phyloP scores from a whole-genome alignment of 2,329 filamentous ascomycete species.

The Fusarium fujikuroi region DNA sequence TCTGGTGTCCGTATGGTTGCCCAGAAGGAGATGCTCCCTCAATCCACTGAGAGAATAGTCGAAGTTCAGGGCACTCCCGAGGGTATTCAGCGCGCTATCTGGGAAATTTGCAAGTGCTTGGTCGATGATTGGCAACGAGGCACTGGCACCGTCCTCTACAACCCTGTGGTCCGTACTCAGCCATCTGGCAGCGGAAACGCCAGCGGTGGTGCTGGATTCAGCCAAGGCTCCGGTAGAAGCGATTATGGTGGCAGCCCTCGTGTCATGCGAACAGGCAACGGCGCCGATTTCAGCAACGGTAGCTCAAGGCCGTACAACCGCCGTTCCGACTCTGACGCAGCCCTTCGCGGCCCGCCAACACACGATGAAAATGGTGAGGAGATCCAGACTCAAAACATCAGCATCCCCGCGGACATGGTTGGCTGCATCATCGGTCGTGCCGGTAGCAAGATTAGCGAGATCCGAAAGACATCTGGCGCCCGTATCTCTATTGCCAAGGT shows the following conservation, averaged over 20 bases:
- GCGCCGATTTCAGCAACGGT: constrained; percentile 94
- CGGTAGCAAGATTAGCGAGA: constrained; percentile 98
- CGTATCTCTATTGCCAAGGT: constrained; percentile 97
- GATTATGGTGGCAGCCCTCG: constrained; percentile 72
- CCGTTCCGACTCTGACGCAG: constrained; percentile 85
- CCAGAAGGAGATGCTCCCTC: constrained; percentile 99
- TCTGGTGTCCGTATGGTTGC: constrained; percentile 99
- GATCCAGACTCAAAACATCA: constrained; percentile 99
- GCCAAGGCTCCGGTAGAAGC: constrained; percentile 55
- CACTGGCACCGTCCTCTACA: constrained; percentile 96
- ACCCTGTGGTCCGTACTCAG: constrained; percentile 91
- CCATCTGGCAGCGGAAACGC: constrained; percentile 61
- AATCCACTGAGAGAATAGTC: constrained; percentile 97
- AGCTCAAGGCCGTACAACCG: constrained; percentile 73
- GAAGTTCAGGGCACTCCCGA: constrained; percentile 96
- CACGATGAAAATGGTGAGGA: constrained; percentile 97
- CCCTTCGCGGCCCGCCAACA: constrained; percentile 82
- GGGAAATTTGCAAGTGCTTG: constrained; percentile 99
- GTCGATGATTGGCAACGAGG: constrained; percentile 98
- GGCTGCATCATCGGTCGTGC: constrained; percentile 97
- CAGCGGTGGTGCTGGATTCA: constrained; percentile 50
- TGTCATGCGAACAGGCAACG: constrained; percentile 95
- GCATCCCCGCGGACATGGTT: constrained; percentile 99
- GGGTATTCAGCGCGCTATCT: constrained; percentile 93
- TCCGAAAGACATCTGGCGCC: constrained; percentile 94